phyloP scores from a whole-genome alignment of 2,329 filamentous ascomycete species.

The Amauroascus niger region DNA sequence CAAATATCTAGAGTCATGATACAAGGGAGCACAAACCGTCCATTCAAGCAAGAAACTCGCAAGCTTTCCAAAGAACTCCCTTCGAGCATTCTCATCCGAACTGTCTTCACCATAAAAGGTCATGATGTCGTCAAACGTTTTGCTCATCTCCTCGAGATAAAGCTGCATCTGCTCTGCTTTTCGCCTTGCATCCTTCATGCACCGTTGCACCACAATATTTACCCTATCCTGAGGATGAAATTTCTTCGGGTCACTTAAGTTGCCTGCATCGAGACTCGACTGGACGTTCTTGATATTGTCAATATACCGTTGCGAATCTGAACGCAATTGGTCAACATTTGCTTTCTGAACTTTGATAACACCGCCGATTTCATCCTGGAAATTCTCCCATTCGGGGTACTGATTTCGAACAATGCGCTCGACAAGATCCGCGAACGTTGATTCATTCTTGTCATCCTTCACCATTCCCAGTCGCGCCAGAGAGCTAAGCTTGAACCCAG shows the following conservation, averaged over 20 bases:
- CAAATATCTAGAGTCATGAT: background rate
- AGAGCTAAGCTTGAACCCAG: conserved; percentile 94
- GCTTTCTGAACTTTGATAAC: conserved; percentile 77
- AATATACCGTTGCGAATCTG: conserved; percentile 84
- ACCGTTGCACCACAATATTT: conserved; percentile 77
- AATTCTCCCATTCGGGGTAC: conserved; percentile 90
- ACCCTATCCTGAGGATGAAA: conserved; percentile 97
- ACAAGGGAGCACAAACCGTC: conserved; percentile 50
- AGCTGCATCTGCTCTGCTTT: conserved; percentile 94
- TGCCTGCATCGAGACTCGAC: conserved; percentile 80
- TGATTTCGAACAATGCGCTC: conserved; percentile 94
- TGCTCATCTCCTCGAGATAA: conserved; percentile 85
- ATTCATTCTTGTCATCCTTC: conserved; percentile 98
- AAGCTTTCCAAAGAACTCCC: conserved; percentile 93
- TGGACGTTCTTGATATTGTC: conserved; percentile 92
- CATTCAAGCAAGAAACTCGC: conserved; percentile 84
- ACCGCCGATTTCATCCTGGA: conserved; percentile 70
- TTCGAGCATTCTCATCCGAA: conserved; percentile 77
- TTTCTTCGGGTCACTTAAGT: conserved; percentile 89
- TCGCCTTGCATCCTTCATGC: conserved; percentile 91
- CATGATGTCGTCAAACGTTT: conserved; percentile 91
- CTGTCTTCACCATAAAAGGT: conserved; percentile 92
- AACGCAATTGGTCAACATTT: conserved; percentile 83
- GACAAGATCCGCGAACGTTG: conserved; percentile 87
- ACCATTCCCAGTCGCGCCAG: conserved; percentile 90